Evolutionary conservation across 2,329 filamentous ascomycete species (phyloP).

Genomic region (Claviceps paspali): DNA sequence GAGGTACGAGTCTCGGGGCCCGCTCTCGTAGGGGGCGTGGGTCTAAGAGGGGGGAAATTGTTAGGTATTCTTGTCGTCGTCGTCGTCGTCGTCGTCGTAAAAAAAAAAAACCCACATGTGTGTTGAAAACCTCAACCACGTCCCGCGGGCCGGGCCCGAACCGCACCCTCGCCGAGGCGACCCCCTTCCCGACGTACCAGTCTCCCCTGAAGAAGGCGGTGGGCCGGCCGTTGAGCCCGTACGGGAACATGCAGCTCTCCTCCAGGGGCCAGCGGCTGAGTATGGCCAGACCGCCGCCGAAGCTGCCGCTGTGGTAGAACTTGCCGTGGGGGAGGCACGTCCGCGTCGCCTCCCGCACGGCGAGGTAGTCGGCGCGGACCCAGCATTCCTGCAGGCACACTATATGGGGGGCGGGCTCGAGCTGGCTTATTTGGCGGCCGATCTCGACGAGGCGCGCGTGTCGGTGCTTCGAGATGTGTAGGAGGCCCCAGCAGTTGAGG

Average conservation of each 20-base stretch:
- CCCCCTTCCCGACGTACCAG: conserved; percentile 92
- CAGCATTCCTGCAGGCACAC: conserved; percentile 94
- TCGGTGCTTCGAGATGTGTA: conserved; percentile 67
- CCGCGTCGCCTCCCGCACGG: conserved; percentile 58
- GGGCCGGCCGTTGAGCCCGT: conserved; percentile 84
- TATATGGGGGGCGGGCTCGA: conserved; percentile 59
- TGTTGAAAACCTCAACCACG: conserved; percentile 79
- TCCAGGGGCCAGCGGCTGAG: conserved; percentile 86
- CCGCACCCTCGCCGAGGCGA: conserved; percentile 68
- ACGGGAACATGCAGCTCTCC: conserved; percentile 71
- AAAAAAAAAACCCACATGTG: conserved; percentile 43
- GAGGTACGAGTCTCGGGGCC: conserved; percentile 69
- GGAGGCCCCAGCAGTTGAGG: conserved; percentile 94
- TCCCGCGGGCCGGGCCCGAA: conserved; percentile 50
- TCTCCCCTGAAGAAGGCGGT: conserved; percentile 90
- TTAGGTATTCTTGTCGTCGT: too few species aligned
- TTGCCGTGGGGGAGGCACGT: conserved; percentile 76
- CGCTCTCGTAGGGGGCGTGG: conserved; percentile 75
- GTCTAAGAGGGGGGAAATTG: too few species aligned
- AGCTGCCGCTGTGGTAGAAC: conserved; percentile 81
- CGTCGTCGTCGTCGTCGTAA: too few species aligned
- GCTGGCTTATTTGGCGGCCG: conserved; percentile 58
- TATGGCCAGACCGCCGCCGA: conserved; percentile 79
- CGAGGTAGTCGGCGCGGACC: conserved; percentile 69
- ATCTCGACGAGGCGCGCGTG: conserved; percentile 69